A percentile compares a stretch with the other conserved stretches of the same genome.
Conservation (phyloP, 2,329 filamentous ascomycete species). For the Didymellaceae sp. region DNA sequence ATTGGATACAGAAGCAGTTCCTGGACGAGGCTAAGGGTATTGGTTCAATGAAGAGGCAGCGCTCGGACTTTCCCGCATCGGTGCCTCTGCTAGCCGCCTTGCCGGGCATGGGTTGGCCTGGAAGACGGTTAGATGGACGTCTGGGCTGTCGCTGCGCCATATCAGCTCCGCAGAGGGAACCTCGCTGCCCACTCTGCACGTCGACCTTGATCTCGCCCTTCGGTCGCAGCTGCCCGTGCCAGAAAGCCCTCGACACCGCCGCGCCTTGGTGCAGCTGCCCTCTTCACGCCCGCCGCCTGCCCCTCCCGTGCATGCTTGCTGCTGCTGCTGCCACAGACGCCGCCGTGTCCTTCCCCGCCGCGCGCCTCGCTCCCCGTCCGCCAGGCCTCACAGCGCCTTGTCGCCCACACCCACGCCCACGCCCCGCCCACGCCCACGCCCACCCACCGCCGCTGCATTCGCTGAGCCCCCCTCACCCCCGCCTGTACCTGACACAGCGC, state of each 20-base stretch:
- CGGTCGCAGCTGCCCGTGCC: neutral
- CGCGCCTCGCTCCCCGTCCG: conserved; percentile 5
- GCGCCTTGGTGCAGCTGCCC: neutral
- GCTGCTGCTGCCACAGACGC: neutral
- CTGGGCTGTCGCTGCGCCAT: conserved; percentile 9
- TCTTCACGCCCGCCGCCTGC: neutral
- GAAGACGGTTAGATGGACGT: conserved; percentile 1
- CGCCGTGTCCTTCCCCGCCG: conserved; percentile 5
- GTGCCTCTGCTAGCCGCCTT: conserved; percentile 12
- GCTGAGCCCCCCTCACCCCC: neutral
- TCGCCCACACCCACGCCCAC: conserved; percentile 1
- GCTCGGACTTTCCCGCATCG: conserved; percentile 12
- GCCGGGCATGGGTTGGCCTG: conserved; percentile 12
- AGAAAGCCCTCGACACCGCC: neutral
- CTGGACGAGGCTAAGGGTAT: conserved; percentile 5
- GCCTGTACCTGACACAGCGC: conserved; percentile 33
- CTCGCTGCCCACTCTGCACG: neutral
- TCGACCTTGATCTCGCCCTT: neutral
- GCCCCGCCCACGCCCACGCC: neutral
- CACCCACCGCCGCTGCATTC: neutral
- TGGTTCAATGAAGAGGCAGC: conserved; percentile 16
- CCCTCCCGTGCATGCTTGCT: neutral
- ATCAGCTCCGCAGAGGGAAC: neutral
- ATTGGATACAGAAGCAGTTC: conserved; percentile 10
- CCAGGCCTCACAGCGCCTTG: conserved; percentile 1